Conservation (phyloP, 164 flowering plant genomes). For the Annona cherimola region DNA sequence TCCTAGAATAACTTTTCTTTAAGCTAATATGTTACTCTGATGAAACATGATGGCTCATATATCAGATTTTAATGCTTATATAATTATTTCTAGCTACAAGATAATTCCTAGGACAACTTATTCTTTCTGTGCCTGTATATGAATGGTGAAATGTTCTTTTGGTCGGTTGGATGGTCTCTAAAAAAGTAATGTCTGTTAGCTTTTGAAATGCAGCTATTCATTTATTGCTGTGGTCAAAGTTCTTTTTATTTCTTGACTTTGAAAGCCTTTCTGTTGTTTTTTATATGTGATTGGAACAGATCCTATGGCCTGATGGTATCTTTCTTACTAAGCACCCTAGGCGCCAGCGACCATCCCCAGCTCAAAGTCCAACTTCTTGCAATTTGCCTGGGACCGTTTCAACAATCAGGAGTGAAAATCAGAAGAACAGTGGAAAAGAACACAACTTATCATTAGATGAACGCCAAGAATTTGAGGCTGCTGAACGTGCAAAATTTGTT, state of each 20-base stretch:
- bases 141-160: too few species aligned
- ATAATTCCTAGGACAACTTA: too few species aligned
- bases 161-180: too few species aligned
- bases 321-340: slow-evolving; percentile 94
- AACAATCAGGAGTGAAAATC: slow-evolving; percentile 34
- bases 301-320: slow-evolving; percentile 99
- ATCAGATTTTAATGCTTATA: too few species aligned
- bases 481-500: slow-evolving; percentile 77
- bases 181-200: too few species aligned
- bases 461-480: slow-evolving; percentile 61
- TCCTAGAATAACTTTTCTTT: too few species aligned
- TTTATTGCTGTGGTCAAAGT: too few species aligned
- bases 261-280: slow-evolving; percentile 4
- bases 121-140: too few species aligned
- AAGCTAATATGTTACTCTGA: too few species aligned
- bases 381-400: slow-evolving; percentile 26
- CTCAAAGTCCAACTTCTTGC: slow-evolving; percentile 21
- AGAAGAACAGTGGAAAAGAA: slow-evolving; percentile 18
- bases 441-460: slow-evolving; percentile 32
- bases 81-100: too few species aligned
- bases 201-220: too few species aligned
- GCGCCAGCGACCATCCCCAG: slow-evolving; percentile 45
- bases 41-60: too few species aligned
- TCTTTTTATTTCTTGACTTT: neutral
- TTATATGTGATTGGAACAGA: slow-evolving; percentile 35